Conservation (phyloP, 208 protist genomes). For the Balamuthia mandrillaris region DNA sequence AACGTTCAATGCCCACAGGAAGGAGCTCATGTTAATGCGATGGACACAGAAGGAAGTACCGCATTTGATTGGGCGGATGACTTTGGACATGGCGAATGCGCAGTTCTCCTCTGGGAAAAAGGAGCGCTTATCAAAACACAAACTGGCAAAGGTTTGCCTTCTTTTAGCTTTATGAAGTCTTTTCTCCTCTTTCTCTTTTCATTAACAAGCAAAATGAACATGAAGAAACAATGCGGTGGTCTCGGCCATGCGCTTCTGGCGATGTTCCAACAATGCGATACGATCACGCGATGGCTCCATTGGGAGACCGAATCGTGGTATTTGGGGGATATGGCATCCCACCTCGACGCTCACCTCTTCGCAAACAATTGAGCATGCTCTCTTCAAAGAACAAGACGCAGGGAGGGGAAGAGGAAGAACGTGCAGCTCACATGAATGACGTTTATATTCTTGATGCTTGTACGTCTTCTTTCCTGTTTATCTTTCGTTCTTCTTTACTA, state of each 20-base stretch:
- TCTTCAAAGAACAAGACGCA: too few relatives aligned
- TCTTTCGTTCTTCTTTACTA: too few relatives aligned
- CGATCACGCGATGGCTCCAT: slow-evolving; percentile 8
- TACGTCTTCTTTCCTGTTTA: too few relatives aligned
- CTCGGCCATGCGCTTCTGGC: not conserved
- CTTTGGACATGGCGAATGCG: slow-evolving; percentile 17
- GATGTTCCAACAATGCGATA: slow-evolving; percentile 19
- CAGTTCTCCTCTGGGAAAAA: not conserved
- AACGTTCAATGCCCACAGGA: not conserved
- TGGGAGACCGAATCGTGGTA: not conserved
- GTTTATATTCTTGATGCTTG: too few relatives aligned
- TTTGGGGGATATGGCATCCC: not conserved
- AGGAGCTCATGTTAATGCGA: slow-evolving; percentile 2
- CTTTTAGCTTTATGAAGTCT: not conserved
- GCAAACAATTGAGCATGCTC: too few relatives aligned
- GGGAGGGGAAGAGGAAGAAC: too few relatives aligned
- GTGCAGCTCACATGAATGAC: too few relatives aligned
- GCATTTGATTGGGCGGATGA: slow-evolving; percentile 33
- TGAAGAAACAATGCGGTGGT: slow-evolving; percentile 19
- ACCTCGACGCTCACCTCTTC: not conserved
- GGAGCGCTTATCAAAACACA: slow-evolving; percentile 35
- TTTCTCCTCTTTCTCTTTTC: not conserved
- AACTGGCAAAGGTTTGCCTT: not conserved
- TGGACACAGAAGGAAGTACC: slow-evolving; percentile 9
- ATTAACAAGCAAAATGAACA: not conserved